Percentiles rank a stretch among this genome's conserved stretches.
phyloP scores from a whole-genome alignment of 1,284 basidiomycete genomes.

The Cutaneotrichosporon dermatis region DNA sequence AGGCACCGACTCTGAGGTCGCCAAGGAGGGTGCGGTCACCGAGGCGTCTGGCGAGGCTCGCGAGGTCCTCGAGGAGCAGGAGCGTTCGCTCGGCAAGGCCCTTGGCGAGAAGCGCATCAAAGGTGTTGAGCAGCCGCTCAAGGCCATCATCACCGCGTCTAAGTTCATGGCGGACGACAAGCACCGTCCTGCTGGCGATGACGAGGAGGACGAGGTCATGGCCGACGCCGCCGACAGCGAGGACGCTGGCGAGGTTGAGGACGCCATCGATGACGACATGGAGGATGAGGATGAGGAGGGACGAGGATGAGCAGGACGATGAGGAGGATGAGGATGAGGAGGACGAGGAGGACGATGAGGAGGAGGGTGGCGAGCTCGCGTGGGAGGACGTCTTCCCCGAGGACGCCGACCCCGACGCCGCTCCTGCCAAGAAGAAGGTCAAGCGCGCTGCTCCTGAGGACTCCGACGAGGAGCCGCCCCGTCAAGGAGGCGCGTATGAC shows the following conservation, averaged over 20 bases:
- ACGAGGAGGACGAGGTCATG: conserved; percentile 42
- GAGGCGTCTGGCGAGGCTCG: conserved; percentile 30
- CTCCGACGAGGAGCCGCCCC: conserved; percentile 28
- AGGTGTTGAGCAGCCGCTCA: conserved; percentile 56
- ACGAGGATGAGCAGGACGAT: conserved; percentile 53
- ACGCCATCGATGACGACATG: conserved; percentile 51
- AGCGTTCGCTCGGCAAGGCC: conserved; percentile 43
- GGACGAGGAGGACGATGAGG: conserved; percentile 26
- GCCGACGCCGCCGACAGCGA: conserved; percentile 36
- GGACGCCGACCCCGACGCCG: conserved; percentile 40
- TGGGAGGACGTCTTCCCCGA: conserved; percentile 72
- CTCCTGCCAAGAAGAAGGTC: conserved; percentile 27
- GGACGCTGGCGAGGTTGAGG: conserved; percentile 42
- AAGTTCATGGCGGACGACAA: conserved; percentile 54
- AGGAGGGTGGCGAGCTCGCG: conserved; percentile 61
- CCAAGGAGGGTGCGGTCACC: conserved; percentile 27
- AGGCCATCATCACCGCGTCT: conserved; percentile 56
- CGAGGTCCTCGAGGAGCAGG: conserved; percentile 43
- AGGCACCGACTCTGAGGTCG: conserved; percentile 29
- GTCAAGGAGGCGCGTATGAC: conserved; percentile 74
- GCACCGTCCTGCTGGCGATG: conserved; percentile 36
- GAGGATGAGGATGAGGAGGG: conserved; percentile 51
- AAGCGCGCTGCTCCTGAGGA: conserved; percentile 27
- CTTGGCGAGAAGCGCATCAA: conserved; percentile 51
- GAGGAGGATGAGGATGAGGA: conserved; percentile 45